Evolutionary conservation across 495 filamentous ascomycete species (phyloP), one percentile per base, ranked within the genome.

Genomic region (Daldinia concentrica): DNA sequence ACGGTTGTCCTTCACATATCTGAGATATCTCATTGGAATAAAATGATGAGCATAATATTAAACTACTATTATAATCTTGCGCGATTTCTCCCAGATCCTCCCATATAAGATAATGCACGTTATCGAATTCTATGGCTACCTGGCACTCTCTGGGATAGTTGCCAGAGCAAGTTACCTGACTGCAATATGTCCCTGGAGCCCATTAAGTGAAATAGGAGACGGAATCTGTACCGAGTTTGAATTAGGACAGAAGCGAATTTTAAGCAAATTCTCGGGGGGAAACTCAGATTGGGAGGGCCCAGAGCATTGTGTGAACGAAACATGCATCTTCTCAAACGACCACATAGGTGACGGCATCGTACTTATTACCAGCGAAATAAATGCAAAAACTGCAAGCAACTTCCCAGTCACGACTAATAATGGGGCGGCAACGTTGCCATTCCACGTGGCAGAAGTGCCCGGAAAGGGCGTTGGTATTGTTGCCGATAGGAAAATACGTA

Each of bases 401-500:
- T 78, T 75, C 50, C 62, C 71, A 2, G 14, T 75, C 30, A 37
- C 63, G 1, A 52, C 62, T 2, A 62, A 50, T 11, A 62, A 71
- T 58, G 48, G 61, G 4, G 30, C 26, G 1, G 17, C 72, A 2
- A 41, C 74, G 2, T 59, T 62, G 3, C 74, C 78, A 0, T 82
- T 78, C 51, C 68, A 79, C 61, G 71, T 58, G 0, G 66, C 67
- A 6, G 57, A 79, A 1, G 62, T 84, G 1, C 68, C 77, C 0
- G 79, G 79, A 5, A 84, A 83, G 36, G 82, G 82, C 0, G 61
- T 73, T 5, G 82, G 82, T 0, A 58, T 84, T 27, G 60, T 82
- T 6, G 81, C 82, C n/a, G 77, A 77, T 30, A 58, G 79, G 15
- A 74, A 75, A 6, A 83, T 84, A 50, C 64, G 19, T 3, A 76